Conservation (phyloP, 2,329 filamentous ascomycete species). For the Paecilomyces sp. region DNA sequence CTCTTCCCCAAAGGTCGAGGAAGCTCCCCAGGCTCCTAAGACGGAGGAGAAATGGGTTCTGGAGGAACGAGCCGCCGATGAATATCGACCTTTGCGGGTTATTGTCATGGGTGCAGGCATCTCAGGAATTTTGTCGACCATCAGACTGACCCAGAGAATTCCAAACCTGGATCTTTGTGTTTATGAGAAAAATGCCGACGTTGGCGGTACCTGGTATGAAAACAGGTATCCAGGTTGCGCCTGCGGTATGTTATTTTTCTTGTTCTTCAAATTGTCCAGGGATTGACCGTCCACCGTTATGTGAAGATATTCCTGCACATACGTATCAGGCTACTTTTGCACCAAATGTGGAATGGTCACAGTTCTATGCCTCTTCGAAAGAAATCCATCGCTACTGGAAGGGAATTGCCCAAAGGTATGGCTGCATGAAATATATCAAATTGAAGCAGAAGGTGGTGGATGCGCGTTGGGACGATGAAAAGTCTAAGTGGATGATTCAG, state of each 20-base stretch:
- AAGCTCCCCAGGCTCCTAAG: not conserved
- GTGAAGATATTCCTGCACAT: conserved; percentile 38
- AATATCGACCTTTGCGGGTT: conserved; percentile 23
- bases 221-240: conserved; percentile 30
- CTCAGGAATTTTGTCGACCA: conserved; percentile 31
- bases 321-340: conserved; percentile 47
- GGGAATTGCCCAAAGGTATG: conserved; percentile 35
- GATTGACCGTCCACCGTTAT: not conserved
- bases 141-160: conserved; percentile 30
- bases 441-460: conserved; percentile 38
- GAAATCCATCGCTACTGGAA: conserved; percentile 47
- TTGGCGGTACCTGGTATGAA: conserved; percentile 29
- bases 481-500: conserved; percentile 21
- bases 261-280: conserved; percentile 2
- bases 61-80: conserved; percentile 25
- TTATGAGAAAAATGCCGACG: conserved; percentile 28
- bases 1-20: not conserved
- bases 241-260: conserved; percentile 19
- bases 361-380: conserved; percentile 41
- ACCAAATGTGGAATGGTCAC: conserved; percentile 40
- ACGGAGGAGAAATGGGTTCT: conserved; percentile 11
- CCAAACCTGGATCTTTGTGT: conserved; percentile 27
- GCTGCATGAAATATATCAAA: conserved; percentile 42
- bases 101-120: conserved; percentile 33
- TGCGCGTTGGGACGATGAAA: conserved; percentile 37